Conservation (phyloP, 2,329 filamentous ascomycete genomes). For the Diaporthe longicolla region DNA sequence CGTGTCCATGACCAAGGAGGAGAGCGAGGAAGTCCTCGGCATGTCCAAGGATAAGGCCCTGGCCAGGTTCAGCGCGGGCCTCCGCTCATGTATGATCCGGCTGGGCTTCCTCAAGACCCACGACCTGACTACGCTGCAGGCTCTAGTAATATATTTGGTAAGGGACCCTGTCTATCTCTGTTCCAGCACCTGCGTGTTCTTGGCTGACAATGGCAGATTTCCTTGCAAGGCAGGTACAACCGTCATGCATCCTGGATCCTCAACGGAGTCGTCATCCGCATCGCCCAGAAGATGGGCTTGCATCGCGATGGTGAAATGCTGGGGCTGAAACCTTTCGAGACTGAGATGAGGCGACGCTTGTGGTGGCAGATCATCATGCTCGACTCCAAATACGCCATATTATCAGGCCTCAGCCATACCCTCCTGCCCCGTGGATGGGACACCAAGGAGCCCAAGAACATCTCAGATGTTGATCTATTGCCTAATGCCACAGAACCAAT, state of each 20-base stretch:
- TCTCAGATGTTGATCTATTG: conserved; percentile 72
- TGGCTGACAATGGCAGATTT: conserved; percentile 57
- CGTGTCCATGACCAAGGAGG: conserved; percentile 67
- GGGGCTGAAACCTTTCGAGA: conserved; percentile 72
- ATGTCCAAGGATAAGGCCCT: conserved; percentile 64
- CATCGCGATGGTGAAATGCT: conserved; percentile 72
- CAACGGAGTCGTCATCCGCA: conserved; percentile 72
- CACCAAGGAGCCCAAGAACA: conserved; percentile 68
- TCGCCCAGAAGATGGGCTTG: conserved; percentile 77
- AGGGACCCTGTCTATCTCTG: conserved; percentile 43
- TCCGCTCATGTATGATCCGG: conserved; percentile 63
- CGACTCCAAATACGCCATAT: conserved; percentile 69
- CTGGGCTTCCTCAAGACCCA: conserved; percentile 71
- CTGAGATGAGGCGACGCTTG: conserved; percentile 76
- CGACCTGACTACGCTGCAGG: conserved; percentile 71
- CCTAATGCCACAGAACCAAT: conserved; percentile 66
- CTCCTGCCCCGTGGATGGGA: conserved; percentile 68
- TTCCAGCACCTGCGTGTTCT: no score
- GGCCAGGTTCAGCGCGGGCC: conserved; percentile 65
- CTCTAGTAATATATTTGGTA: conserved; percentile 71
- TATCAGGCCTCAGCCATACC: conserved; percentile 69
- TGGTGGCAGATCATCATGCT: conserved; percentile 77
- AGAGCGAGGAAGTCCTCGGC: conserved; percentile 68
- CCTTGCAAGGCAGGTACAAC: conserved; percentile 70
- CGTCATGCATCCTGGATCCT: conserved; percentile 73